A percentile compares a stretch with the other conserved stretches of the same genome.
Evolutionary conservation across 768 basidiomycete species (phyloP).

Genomic region (Rhizopogon salebrosus): DNA sequence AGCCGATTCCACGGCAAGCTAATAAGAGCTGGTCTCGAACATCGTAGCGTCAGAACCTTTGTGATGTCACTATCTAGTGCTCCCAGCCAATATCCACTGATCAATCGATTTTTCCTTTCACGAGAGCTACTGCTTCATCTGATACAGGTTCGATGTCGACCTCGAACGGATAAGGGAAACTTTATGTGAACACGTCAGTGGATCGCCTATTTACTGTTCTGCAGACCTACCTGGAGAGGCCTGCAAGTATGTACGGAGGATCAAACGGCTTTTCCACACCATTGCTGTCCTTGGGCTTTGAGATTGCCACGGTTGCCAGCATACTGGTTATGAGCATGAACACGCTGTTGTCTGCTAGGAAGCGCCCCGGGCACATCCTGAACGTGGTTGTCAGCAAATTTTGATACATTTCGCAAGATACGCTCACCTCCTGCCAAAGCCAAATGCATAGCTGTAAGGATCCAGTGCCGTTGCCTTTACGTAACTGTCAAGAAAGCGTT

Average conservation of each 20-base stretch:
- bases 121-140: constrained; percentile 2
- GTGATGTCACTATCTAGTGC: too few species aligned
- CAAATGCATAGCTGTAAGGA: constrained; percentile 3
- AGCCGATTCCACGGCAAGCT: neutral
- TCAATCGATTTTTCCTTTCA: constrained; percentile 3
- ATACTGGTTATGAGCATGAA: constrained; percentile 1
- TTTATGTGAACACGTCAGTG: neutral
- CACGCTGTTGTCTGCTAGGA: constrained; percentile 1
- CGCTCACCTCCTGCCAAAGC: constrained; percentile 3
- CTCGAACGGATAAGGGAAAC: constrained; percentile 8
- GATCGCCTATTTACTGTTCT: neutral
- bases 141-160: constrained; percentile 10
- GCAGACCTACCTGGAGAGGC: neutral
- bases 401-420: neutral
- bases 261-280: neutral
- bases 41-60: neutral
- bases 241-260: neutral
- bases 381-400: neutral
- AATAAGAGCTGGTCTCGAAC: neutral
- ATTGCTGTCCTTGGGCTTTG: neutral
- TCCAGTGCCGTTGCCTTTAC: constrained; percentile 1
- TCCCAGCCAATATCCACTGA: neutral
- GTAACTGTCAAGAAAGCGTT: constrained; percentile 1
- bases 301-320: neutral
- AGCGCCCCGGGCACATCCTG: constrained; percentile 2